Evolutionary conservation across 805 yeast genomes (phyloP), one percentile per base, ranked within the genome.

Genomic region (Phaffomyces opuntiae): DNA sequence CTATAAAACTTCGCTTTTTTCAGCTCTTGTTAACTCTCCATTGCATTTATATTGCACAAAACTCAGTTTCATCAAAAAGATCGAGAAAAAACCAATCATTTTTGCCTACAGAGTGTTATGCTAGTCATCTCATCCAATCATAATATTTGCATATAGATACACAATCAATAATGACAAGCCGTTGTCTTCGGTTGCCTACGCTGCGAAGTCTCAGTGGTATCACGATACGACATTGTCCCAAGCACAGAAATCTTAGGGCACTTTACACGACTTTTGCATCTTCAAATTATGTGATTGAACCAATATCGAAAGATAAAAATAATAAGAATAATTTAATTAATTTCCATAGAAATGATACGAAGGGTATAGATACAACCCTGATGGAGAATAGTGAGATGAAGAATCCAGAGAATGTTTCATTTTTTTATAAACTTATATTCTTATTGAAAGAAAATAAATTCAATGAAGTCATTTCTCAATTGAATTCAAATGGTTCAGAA

Each of bases 191-290:
- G 29, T 17, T 35, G 17, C 43, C 43, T 33, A 40, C n/a, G 6
- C 26, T 16, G 16, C 17, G n/a, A 35, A 14, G 26, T 11, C 16
- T 34, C 9, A 35, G 24, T 19, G 31, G 7, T 1, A 8, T 11
- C 9, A 9, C 7, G 14, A 35, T 35, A 31, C 44, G 36, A 27
- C 44, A 21, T 13, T 6, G 7, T 6, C 6, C 12, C 8, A 12
- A 7, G 7, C 31, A 17, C 7, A 24, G 16, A 8, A 12, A 4
- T 24, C 16, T 17, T 11, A 29, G 9, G 6, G 31, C 31, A 29
- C 11, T 11, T 16, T 24, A 34, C 29, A 45, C 48, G 32, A 45
- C 48, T 9, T 42, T 45, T 38, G 48, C 48, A 29, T 42, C 48
- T 9, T 42, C 48, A 5, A 45, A 45, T 17, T 35, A 41, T 9